A percentile compares a stretch with the other conserved stretches of the same genome.
Evolutionary conservation across 108 stramenopile genomes (phyloP).

Genomic region (Epipyxis sp.): DNA sequence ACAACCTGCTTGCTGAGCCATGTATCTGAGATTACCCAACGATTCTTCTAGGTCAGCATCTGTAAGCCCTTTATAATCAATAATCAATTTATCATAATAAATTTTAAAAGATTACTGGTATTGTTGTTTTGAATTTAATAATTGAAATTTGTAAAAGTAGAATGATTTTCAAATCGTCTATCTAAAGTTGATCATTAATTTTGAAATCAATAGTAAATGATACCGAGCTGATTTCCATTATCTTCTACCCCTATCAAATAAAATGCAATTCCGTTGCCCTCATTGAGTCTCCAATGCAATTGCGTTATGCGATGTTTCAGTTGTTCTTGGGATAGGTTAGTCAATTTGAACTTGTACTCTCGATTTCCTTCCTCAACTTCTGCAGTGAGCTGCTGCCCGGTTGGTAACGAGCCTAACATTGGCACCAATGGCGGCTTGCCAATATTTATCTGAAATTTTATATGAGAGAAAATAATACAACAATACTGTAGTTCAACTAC

Average conservation of each 20-base stretch:
- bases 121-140: too few relatives aligned
- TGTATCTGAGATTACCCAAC: constrained; percentile 41
- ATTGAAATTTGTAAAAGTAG: constrained; percentile 46
- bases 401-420: neutral
- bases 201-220: too few relatives aligned
- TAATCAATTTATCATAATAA: too few relatives aligned
- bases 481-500: too few relatives aligned
- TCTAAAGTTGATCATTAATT: too few relatives aligned
- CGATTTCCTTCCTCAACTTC: constrained; percentile 59
- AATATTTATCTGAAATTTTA: too few relatives aligned
- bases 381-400: constrained; percentile 2
- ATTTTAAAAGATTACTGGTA: too few relatives aligned
- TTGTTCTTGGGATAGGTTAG: constrained; percentile 32
- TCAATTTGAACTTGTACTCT: constrained; percentile 61
- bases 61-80: too few relatives aligned
- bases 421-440: neutral
- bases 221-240: constrained; percentile 18
- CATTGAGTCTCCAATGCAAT: constrained; percentile 61
- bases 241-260: constrained; percentile 56
- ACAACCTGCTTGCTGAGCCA: constrained; percentile 45
- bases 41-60: constrained; percentile 47
- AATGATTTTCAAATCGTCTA: constrained; percentile 32
- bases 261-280: constrained; percentile 47
- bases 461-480: too few relatives aligned
- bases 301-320: constrained; percentile 53